Percentiles rank a stretch among this genome's conserved stretches.
These are phyloP conservation scores for Madurella fahalii DNA, from an alignment of 2,329 filamentous ascomycete genomes.

Conservation along the genomic window DNA sequence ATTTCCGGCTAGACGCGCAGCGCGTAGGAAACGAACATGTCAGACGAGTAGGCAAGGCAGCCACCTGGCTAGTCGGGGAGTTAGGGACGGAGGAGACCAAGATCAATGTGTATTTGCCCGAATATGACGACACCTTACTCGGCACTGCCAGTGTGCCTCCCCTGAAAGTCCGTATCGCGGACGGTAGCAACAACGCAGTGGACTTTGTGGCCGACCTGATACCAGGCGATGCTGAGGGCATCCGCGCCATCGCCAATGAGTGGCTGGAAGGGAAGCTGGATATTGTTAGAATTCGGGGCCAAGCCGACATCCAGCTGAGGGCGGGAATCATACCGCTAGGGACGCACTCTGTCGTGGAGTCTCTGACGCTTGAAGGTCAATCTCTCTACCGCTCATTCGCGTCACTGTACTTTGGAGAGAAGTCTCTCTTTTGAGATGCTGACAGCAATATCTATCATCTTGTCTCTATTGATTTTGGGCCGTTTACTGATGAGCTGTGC, in stretches of 20 bases:
- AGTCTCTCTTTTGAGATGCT: constrained; percentile 36
- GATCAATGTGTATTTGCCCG: constrained; percentile 74
- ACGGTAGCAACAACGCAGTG: constrained; percentile 71
- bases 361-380: constrained; percentile 79
- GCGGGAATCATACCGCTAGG: constrained; percentile 78
- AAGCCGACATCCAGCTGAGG: constrained; percentile 67
- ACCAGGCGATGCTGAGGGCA: constrained; percentile 71
- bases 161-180: constrained; percentile 69
- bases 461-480: constrained; percentile 23
- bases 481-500: constrained; percentile 37
- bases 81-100: constrained; percentile 70
- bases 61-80: constrained; percentile 74
- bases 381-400: constrained; percentile 62
- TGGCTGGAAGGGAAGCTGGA: constrained; percentile 79
- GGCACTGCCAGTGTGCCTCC: constrained; percentile 74
- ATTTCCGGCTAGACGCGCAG: constrained; percentile 74
- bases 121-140: constrained; percentile 72
- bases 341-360: constrained; percentile 69
- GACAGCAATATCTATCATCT: constrained; percentile 1
- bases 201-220: constrained; percentile 74
- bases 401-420: constrained; percentile 58
- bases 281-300: constrained; percentile 66
- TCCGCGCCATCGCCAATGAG: constrained; percentile 78
- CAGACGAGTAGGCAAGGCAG: constrained; percentile 69
- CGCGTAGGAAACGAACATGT: constrained; percentile 68